Evolutionary conservation across 495 filamentous ascomycete species (phyloP), one percentile per base, ranked within the genome.

Genomic region (Trichoderma virens): DNA sequence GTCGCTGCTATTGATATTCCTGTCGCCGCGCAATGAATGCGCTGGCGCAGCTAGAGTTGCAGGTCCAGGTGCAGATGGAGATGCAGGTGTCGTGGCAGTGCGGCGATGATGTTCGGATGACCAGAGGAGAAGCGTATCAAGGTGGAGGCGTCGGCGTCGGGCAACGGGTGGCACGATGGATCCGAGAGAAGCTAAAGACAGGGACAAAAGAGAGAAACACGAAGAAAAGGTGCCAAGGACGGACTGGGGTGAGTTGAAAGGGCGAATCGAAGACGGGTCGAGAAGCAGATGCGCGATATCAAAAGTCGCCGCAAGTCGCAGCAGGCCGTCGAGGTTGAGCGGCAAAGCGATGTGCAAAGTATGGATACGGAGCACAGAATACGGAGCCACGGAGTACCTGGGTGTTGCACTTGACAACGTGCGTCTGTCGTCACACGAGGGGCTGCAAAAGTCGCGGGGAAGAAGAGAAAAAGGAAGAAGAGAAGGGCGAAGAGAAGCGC

Each of bases 41-140:
- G 11, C 32, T 5, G 32, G 32, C 32, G 32, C 32, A 35, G 32
- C 32, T 35, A 11, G 5, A 35, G 32, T 35, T 35, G n/a, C 51
- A n/a, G 27, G 51, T 56, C 14, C 25, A 56, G 51, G 51, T 18
- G 51, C 27, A 56, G 32, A 35, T 35, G 32, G 11, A 11, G 32
- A 11, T 35, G 32, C 32, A 47, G 43, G 43, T 47, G n/a, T 20
- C 20, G 51, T 56, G 51, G 51, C 51, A n/a, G 51, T 56, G 51
- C 51, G 51, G 51, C 51, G 51, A 56, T n/a, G n/a, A n/a, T 56
- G 51, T 56, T 56, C 51, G 28, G 51, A 30, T 56, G 51, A 56
- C 51, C 51, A 30, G 25, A 27, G 9, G 23, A 56, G 27, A n/a
- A n/a, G n/a, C n/a, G n/a, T n/a, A n/a, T n/a, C n/a, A n/a, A n/a